A percentile compares a stretch with the other conserved stretches of the same genome.
Evolutionary conservation across 495 filamentous ascomycete species (phyloP).

Genomic region (Annulohypoxylon stygium): DNA sequence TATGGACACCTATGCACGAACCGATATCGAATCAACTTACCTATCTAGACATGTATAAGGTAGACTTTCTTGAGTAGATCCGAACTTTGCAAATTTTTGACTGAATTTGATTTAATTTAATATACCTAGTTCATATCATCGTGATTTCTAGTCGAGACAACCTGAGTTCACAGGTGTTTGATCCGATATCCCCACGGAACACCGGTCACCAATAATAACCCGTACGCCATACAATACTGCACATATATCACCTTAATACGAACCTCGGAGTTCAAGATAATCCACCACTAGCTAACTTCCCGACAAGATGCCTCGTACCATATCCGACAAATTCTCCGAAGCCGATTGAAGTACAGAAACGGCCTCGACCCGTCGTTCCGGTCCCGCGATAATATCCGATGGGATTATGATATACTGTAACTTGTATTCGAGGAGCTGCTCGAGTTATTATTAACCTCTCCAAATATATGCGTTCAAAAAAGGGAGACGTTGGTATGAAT

Average conservation of each 20-base stretch:
- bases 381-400: neutral
- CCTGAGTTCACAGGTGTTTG: neutral
- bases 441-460: conserved; percentile 4
- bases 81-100: too few relatives aligned
- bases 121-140: too few relatives aligned
- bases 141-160: too few relatives aligned
- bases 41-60: too few relatives aligned
- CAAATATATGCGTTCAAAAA: neutral
- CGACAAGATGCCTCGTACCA: neutral
- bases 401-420: neutral
- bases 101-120: too few relatives aligned
- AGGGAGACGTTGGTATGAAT: neutral
- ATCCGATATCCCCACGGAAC: neutral
- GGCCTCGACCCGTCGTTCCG: neutral
- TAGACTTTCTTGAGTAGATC: too few relatives aligned
- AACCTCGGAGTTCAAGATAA: neutral
- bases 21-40: too few relatives aligned
- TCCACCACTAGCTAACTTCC: neutral
- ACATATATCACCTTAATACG: neutral
- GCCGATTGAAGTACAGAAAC: neutral
- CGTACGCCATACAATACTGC: neutral
- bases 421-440: conserved; percentile 33
- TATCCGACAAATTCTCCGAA: neutral
- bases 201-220: neutral
- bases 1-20: too few relatives aligned